Evolutionary conservation across 192 early-diverging fungal species (phyloP), one percentile per base, ranked within the genome.

Genomic region (Podila epicladia): DNA sequence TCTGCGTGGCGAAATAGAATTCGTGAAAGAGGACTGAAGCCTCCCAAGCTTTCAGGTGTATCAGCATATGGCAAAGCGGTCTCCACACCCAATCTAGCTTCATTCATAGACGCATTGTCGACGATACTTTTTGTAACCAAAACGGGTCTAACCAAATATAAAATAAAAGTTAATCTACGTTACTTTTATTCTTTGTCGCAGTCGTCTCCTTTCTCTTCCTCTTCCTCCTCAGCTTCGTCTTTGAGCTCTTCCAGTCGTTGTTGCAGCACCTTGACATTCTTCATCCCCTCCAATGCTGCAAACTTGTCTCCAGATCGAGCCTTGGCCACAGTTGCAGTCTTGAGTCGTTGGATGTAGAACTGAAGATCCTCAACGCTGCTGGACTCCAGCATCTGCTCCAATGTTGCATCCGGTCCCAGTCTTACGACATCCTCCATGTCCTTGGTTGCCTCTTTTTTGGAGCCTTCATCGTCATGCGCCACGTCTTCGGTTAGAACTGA

Each of bases 321-420:
- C 62, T 80, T 80, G 26, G 77, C 65, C n/a, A 80, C 77, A 5
- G 77, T 80, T 15, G 72, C 77, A 9, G 77, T 80, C 63, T 80
- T 80, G 11, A 80, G 22, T 32, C 67, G 60, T 53, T 80, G 77
- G 45, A 80, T 80, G 59, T 80, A 73, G 32, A 60, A 73, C 26
- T 51, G 35, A 4, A 80, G 32, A 45, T 80, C 61, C 11, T 58
- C 62, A 2, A 22, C 45, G 57, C 69, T 65, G 0, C 55, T 69
- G 3, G 66, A 73, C 15, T 35, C 66, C 45, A 80, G 19, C 71
- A 80, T 72, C 57, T 73, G 66, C 15, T 69, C 71, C 24, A 80
- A 3, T 20, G 71, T 73, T 24, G 71, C 77, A n/a, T 72, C 77
- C 1, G 62, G 33, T 11, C 77, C 77, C 4, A 73, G 22, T 2